Percentiles rank a stretch among this genome's conserved stretches.
Evolutionary conservation across 495 filamentous ascomycete species (phyloP).

Genomic region (Talaromyces borbonicus): DNA sequence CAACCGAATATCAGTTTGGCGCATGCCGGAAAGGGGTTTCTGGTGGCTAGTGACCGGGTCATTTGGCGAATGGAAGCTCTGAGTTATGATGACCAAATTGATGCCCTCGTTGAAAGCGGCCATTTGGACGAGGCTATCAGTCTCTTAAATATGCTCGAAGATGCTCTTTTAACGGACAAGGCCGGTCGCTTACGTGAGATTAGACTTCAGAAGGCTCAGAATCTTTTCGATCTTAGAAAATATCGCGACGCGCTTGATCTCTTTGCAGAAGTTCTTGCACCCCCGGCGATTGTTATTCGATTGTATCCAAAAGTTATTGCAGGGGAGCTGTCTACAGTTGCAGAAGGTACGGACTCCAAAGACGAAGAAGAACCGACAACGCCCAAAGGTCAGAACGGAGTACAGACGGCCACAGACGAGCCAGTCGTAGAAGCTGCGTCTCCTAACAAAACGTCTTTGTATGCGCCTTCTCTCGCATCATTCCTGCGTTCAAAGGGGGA

Average conservation of each 20-base stretch:
- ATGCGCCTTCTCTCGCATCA: conserved; percentile 53
- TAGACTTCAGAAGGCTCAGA: conserved; percentile 83
- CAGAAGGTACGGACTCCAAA: conserved; percentile 21
- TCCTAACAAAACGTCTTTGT: conserved; percentile 13
- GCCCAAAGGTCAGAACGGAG: conserved; percentile 16
- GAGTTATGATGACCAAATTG: conserved; percentile 86
- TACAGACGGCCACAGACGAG: conserved; percentile 20
- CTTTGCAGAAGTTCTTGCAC: conserved; percentile 79
- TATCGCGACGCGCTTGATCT: conserved; percentile 85
- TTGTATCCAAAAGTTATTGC: conserved; percentile 79
- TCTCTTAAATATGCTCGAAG: conserved; percentile 78
- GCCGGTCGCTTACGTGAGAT: conserved; percentile 66
- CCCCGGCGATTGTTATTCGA: conserved; percentile 79
- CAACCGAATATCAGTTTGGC: conserved; percentile 86
- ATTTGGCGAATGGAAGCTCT: conserved; percentile 96
- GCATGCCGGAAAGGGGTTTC: conserved; percentile 89
- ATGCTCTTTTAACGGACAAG: conserved; percentile 81
- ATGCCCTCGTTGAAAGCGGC: conserved; percentile 65
- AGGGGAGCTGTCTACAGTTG: conserved; percentile 49
- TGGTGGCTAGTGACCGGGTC: conserved; percentile 75
- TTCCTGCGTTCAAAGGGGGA: conserved; percentile 29
- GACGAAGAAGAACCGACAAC: conserved; percentile 12
- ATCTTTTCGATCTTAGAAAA: conserved; percentile 68
- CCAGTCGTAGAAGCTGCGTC: conserved; percentile 15
- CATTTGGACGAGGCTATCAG: conserved; percentile 90